Evolutionary conservation across 2,329 filamentous ascomycete genomes (phyloP), one percentile per base, ranked within the genome.

Genomic region (Ophioceras dolichostomum): DNA sequence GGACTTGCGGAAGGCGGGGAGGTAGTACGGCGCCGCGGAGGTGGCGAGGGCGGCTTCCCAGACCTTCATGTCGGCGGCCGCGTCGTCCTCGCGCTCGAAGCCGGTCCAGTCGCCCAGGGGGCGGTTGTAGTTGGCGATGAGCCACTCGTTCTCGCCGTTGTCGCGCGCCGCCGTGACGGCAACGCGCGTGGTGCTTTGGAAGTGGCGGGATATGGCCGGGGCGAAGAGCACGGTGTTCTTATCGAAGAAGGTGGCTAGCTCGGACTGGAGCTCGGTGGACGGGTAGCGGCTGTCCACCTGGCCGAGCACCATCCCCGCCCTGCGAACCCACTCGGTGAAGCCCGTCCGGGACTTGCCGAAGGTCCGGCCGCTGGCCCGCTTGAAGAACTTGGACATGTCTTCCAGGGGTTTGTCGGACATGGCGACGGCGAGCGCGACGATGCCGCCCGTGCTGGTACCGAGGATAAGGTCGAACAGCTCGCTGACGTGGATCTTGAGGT

Each of bases 1-100:
- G 7, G 21, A 7, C 32, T 47, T 47, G 22, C 41, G 40, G 29
- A 46, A 47, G 14, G 38, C 36, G 5, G 32, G 42, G 14, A 48
- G 41, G 37, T 48, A 48, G 36, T 43, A 45, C 4, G 46, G 46
- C 4, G 46, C 46, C 10, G 46, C 41, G 2, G 45, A 38, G 3
- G 46, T 48, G 21, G 46, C 45, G 13, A 48, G 29, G 14, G 39
- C 45, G 18, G 46, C 46, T 30, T 48, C 46, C 46, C 46, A 48
- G 18, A 46, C 41, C 29, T 43, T 43, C 41, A 43, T 40, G 20
- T 45, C 12, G 22, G 22, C 22, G 22, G 7, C 12, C 8, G 7
- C 42, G 12, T 46, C 40, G 10, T 42, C 34, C 8, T 34, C 28
- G 5, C 40, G 37, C n/a, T 45, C 42, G 22, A 26, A 26, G 22